Percentiles rank a stretch among this genome's conserved stretches.
These are phyloP conservation scores for Syncephalastrum monosporum DNA, from an alignment of 371 early-diverging fungal species.

Conservation along the genomic window DNA sequence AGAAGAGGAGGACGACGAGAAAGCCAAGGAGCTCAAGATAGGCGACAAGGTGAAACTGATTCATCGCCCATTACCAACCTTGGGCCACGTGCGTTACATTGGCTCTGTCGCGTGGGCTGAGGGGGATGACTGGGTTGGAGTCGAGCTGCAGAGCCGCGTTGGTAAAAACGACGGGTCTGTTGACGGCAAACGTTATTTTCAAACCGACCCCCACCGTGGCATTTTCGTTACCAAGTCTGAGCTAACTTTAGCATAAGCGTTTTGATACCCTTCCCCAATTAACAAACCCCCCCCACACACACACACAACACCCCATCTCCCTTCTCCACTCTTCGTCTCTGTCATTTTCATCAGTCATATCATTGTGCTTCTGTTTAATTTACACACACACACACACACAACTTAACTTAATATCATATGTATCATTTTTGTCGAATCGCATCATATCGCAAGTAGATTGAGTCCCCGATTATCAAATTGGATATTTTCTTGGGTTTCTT, in stretches of 20 bases:
- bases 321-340: too few relatives aligned
- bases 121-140: constrained; percentile 26
- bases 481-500: constrained; percentile 1
- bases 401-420: too few relatives aligned
- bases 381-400: too few relatives aligned
- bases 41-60: constrained; percentile 28
- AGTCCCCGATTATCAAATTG: not conserved
- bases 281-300: too few relatives aligned
- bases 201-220: constrained; percentile 26
- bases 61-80: constrained; percentile 24
- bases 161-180: constrained; percentile 31
- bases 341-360: too few relatives aligned
- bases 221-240: constrained; percentile 19
- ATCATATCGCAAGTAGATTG: too few relatives aligned
- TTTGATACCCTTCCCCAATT: constrained; percentile 4
- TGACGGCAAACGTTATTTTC: constrained; percentile 27
- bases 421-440: too few relatives aligned
- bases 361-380: too few relatives aligned
- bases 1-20: constrained; percentile 7
- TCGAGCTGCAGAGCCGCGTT: constrained; percentile 21
- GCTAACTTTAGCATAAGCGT: constrained; percentile 8
- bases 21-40: constrained; percentile 1
- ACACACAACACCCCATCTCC: too few relatives aligned
- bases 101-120: constrained; percentile 20
- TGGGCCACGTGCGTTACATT: constrained; percentile 28